Percentiles rank a stretch among this genome's conserved stretches.
These are phyloP conservation scores for Thraustotheca clavata DNA, from an alignment of 352 stramenopile species.

Conservation along the genomic window DNA sequence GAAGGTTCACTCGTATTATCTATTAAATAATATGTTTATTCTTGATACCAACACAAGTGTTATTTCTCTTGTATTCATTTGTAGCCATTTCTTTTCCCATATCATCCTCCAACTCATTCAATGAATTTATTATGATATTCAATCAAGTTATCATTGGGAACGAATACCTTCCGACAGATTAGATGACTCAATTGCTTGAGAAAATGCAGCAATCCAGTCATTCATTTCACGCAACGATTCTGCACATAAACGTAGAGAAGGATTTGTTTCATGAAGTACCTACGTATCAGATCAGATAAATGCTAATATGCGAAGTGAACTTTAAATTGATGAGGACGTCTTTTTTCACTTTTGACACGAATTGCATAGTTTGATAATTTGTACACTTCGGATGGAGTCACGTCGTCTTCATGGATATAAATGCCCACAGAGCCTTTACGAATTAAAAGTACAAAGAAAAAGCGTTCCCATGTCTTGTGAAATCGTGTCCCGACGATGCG, in stretches of 20 bases:
- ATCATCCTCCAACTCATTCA: not conserved
- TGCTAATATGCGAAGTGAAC: not conserved
- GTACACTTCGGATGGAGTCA: constrained; percentile 45
- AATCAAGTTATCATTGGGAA: not conserved
- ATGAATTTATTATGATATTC: constrained; percentile 1
- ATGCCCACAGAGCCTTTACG: constrained; percentile 65
- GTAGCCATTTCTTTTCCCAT: not conserved
- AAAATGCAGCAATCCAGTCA: constrained; percentile 48
- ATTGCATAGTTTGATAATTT: constrained; percentile 62
- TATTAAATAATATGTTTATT: constrained; percentile 14
- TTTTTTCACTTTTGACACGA: constrained; percentile 54
- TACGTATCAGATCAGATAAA: not conserved
- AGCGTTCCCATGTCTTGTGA: constrained; percentile 51
- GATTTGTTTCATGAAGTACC: constrained; percentile 42
- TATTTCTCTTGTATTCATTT: not conserved
- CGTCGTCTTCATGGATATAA: constrained; percentile 40
- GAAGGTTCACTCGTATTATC: constrained; percentile 15
- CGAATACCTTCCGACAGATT: constrained; percentile 37
- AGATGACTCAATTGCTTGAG: constrained; percentile 49
- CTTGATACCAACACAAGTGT: constrained; percentile 2
- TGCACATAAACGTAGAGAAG: constrained; percentile 46
- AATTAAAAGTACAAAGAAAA: constrained; percentile 63
- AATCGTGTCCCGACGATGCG: constrained; percentile 35
- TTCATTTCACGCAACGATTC: constrained; percentile 61
- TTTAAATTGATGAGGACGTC: constrained; percentile 52